These are phyloP conservation scores for Fomes fomentarius DNA, from an alignment of 1,284 basidiomycete species.

Conservation along the genomic window DNA sequence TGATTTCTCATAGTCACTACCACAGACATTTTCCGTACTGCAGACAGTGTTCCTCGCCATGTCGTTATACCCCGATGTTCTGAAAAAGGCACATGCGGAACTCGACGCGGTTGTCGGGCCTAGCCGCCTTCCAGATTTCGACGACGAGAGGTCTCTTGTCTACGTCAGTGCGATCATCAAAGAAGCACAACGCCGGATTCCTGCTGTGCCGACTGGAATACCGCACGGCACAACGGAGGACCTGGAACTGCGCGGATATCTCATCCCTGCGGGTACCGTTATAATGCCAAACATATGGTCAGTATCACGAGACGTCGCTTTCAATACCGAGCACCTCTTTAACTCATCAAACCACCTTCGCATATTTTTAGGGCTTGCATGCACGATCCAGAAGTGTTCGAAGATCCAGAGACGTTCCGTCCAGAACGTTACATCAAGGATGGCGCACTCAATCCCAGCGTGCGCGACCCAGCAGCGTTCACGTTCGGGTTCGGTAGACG, in stretches of 20 bases:
- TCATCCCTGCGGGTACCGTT: slow-evolving; percentile 26
- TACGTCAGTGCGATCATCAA: slow-evolving; percentile 28
- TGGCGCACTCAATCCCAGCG: slow-evolving; percentile 11
- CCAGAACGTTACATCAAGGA: slow-evolving; percentile 22
- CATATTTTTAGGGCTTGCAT: slow-evolving; percentile 14
- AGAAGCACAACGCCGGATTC: slow-evolving; percentile 26
- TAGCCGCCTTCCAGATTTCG: slow-evolving; percentile 27
- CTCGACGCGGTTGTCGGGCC: slow-evolving; percentile 30
- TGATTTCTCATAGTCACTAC: too few species aligned
- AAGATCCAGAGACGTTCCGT: slow-evolving; percentile 18
- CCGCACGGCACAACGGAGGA: slow-evolving; percentile 13
- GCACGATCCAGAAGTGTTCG: slow-evolving; percentile 19
- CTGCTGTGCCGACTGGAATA: slow-evolving; percentile 15
- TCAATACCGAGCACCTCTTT: neutral
- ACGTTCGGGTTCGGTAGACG: slow-evolving; percentile 26
- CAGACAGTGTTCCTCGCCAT: slow-evolving; percentile 37
- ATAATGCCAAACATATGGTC: slow-evolving; percentile 27
- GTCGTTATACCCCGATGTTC: slow-evolving; percentile 38
- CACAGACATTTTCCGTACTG: slow-evolving; percentile 5
- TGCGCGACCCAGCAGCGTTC: slow-evolving; percentile 8
- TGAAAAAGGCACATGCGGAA: slow-evolving; percentile 33
- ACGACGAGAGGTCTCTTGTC: slow-evolving; percentile 15
- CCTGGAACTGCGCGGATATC: slow-evolving; percentile 22
- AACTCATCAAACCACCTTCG: neutral
- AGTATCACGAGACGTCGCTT: neutral